Evolutionary conservation across 495 filamentous ascomycete species (phyloP).

Genomic region (Achaetomiella virescens): DNA sequence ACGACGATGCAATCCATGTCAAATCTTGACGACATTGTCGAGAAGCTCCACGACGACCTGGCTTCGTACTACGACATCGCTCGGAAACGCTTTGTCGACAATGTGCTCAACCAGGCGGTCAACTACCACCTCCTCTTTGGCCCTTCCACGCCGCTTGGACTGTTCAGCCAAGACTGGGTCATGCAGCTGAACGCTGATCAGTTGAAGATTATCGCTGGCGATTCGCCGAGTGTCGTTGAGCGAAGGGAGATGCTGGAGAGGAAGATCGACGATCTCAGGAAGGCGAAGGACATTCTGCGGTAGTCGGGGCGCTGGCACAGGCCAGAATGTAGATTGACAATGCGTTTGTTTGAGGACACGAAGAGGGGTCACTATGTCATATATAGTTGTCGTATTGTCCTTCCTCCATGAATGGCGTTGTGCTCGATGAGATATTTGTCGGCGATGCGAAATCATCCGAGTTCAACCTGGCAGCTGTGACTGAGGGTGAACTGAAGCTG

Average conservation of each 20-base stretch:
- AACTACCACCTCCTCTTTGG: constrained; percentile 31
- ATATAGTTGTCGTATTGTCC: too few species aligned
- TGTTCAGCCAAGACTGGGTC: constrained; percentile 33
- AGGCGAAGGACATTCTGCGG: constrained; percentile 25
- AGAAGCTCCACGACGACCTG: constrained; percentile 54
- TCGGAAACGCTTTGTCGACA: constrained; percentile 52
- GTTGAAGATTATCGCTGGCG: constrained; percentile 32
- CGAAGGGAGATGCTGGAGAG: constrained; percentile 19
- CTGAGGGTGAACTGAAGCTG: constrained; percentile 31
- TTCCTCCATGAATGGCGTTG: too few species aligned
- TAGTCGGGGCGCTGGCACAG: background rate
- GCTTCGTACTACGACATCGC: constrained; percentile 57
- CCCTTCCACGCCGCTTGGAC: constrained; percentile 26
- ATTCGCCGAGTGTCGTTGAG: constrained; percentile 22
- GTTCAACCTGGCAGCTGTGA: constrained; percentile 1
- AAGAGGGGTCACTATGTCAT: too few species aligned
- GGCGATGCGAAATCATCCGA: background rate
- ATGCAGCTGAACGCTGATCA: constrained; percentile 25
- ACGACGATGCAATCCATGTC: constrained; percentile 30
- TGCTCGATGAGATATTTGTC: too few species aligned
- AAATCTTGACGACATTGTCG: constrained; percentile 42
- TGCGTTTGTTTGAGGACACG: too few species aligned
- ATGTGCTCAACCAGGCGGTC: constrained; percentile 38
- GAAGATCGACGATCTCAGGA: constrained; percentile 26
- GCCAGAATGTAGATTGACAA: too few species aligned